A percentile compares a stretch with the other conserved stretches of the same genome.
These are phyloP conservation scores for Trichosanthes cucumerina DNA, from an alignment of 306 rosid genomes.

Conservation along the genomic window DNA sequence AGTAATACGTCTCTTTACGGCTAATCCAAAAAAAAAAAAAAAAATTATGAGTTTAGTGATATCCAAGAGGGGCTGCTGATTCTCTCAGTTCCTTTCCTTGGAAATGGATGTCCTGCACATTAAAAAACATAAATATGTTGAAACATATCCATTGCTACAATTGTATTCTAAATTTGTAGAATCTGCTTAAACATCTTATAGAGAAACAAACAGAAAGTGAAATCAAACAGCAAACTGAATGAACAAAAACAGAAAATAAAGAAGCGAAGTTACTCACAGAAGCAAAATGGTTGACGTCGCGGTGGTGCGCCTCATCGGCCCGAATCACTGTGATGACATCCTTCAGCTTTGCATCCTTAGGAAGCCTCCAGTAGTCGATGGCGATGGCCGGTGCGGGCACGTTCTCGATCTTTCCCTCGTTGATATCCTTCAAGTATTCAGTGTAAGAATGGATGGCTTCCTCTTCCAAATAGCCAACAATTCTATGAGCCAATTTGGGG, in stretches of 20 bases:
- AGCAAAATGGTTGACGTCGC: conserved; percentile 81
- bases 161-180: neutral
- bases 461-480: conserved; percentile 69
- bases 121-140: neutral
- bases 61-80: conserved; percentile 65
- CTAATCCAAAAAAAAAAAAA: neutral
- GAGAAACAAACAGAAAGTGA: neutral
- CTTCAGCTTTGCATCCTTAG: conserved; percentile 48
- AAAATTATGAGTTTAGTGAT: conserved; percentile 29
- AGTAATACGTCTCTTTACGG: neutral
- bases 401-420: conserved; percentile 52
- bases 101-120: conserved; percentile 56
- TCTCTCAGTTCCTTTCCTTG: conserved; percentile 59
- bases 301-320: conserved; percentile 76
- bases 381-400: conserved; percentile 82
- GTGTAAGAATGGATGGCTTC: conserved; percentile 60
- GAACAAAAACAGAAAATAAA: neutral
- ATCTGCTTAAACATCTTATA: neutral
- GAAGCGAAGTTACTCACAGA: conserved; percentile 33
- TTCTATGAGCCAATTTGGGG: conserved; percentile 59
- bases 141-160: too few relatives aligned
- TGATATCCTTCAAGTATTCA: conserved; percentile 37
- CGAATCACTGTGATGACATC: conserved; percentile 67
- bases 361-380: conserved; percentile 75
- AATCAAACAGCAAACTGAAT: too few relatives aligned